These are phyloP conservation scores for Diaporthe sp. DNA, from an alignment of 2,329 filamentous ascomycete species.

Conservation along the genomic window DNA sequence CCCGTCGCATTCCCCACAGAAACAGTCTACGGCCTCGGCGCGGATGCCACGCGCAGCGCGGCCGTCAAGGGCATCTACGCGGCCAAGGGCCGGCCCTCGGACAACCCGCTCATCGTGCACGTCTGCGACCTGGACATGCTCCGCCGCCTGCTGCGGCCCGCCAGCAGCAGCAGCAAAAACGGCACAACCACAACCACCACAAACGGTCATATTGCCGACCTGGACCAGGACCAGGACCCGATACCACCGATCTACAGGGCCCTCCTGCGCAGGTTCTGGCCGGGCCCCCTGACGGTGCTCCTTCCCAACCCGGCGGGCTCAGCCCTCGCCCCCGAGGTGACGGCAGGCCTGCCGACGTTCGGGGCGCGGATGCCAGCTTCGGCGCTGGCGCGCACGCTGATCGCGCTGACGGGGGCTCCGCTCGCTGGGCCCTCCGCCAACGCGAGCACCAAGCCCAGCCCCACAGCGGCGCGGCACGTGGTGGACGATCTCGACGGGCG, in stretches of 20 bases:
- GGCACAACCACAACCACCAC: conserved; percentile 25
- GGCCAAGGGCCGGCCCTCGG: conserved; percentile 89
- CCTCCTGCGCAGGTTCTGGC: conserved; percentile 89
- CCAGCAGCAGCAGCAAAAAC: conserved; percentile 13
- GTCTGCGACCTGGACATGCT: conserved; percentile 85
- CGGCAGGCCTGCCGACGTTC: conserved; percentile 85
- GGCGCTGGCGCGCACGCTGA: conserved; percentile 86
- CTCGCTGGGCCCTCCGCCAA: conserved; percentile 95
- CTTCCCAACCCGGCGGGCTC: conserved; percentile 79
- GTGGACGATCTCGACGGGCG: conserved; percentile 83
- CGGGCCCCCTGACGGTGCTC: conserved; percentile 91
- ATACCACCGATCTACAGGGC: conserved; percentile 82
- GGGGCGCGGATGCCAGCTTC: conserved; percentile 91
- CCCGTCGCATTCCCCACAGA: conserved; percentile 98
- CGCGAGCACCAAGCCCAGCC: conserved; percentile 91
- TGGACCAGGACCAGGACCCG: conserved; percentile 44
- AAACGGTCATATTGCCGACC: conserved; percentile 27
- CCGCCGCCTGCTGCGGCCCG: conserved; percentile 64
- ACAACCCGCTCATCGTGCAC: conserved; percentile 97
- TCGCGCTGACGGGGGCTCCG: conserved; percentile 80
- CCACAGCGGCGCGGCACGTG: conserved; percentile 91
- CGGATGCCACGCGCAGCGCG: conserved; percentile 86
- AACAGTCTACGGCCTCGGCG: conserved; percentile 97
- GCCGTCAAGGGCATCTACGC: conserved; percentile 93
- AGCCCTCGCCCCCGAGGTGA: conserved; percentile 88